phyloP scores from a whole-genome alignment of 1,139 yeast genomes.

The Saccharomyces hybrid region DNA sequence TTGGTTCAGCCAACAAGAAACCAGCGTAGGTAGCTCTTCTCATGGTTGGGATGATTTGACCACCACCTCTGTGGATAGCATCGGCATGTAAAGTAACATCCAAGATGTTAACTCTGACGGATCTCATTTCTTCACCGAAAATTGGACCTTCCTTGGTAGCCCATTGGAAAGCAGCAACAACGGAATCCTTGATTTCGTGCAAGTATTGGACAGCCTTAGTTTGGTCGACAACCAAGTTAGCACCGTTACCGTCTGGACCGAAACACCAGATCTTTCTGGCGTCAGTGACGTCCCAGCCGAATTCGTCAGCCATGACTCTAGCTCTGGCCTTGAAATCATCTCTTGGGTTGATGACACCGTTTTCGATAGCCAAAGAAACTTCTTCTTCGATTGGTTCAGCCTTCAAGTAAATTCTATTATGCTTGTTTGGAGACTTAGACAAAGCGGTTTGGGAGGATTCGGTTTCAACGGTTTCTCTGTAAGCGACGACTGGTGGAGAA shows the following conservation, averaged over 20 bases:
- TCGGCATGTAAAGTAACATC: slow-evolving; percentile 99
- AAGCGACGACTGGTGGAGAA: slow-evolving; percentile 96
- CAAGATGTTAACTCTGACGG: slow-evolving; percentile 93
- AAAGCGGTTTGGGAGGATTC: slow-evolving; percentile 94
- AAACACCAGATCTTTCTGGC: slow-evolving; percentile 99
- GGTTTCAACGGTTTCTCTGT: slow-evolving; percentile 95
- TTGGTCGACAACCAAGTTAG: slow-evolving; percentile 98
- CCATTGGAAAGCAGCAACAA: slow-evolving; percentile 99
- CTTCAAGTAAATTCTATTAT: slow-evolving; percentile 97
- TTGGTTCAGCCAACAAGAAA: slow-evolving; percentile 96
- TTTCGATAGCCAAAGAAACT: slow-evolving; percentile 84
- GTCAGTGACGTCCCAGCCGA: slow-evolving; percentile 98
- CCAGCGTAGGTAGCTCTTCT: slow-evolving; percentile 99
- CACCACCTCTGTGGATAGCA: slow-evolving; percentile 99
- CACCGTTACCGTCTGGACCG: slow-evolving; percentile 99
- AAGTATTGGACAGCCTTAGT: slow-evolving; percentile 99
- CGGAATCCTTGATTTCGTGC: slow-evolving; percentile 98
- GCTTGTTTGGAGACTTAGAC: slow-evolving; percentile 99
- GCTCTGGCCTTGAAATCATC: slow-evolving; percentile 99
- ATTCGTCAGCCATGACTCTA: slow-evolving; percentile 97
- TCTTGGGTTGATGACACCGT: slow-evolving; percentile 86
- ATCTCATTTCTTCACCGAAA: slow-evolving; percentile 93
- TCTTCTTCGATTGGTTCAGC: slow-evolving; percentile 96
- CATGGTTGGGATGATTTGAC: slow-evolving; percentile 99
- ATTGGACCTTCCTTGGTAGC: slow-evolving; percentile 99